phyloP scores from a whole-genome alignment of 305 asterid species.

The Fraxinus baroniana region DNA sequence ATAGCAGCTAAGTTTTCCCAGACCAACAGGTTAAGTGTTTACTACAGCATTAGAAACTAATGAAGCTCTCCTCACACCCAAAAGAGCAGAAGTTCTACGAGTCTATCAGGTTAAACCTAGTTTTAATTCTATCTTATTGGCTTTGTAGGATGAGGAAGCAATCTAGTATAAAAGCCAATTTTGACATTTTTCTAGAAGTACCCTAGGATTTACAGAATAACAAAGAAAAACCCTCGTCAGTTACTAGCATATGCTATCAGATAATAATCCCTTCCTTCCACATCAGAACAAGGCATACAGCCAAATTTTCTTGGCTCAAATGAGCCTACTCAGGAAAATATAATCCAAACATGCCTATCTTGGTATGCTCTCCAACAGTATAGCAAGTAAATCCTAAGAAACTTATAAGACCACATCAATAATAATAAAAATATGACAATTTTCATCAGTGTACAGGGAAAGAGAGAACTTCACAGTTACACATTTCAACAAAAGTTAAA shows the following conservation, averaged over 20 bases:
- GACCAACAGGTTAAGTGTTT: not conserved
- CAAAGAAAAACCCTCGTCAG: not conserved
- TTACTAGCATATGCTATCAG: not conserved
- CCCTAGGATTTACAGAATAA: not conserved
- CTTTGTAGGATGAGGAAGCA: constrained; percentile 1
- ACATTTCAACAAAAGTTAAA: constrained; percentile 8
- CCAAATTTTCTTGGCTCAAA: not conserved
- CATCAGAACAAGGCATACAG: not conserved
- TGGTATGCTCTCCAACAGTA: constrained; percentile 3
- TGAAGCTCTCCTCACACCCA: not conserved
- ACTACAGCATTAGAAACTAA: not conserved
- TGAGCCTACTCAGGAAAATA: not conserved
- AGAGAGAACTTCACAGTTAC: constrained; percentile 10
- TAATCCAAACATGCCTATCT: not conserved
- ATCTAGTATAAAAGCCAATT: not conserved
- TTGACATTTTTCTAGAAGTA: not conserved
- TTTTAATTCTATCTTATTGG: not conserved
- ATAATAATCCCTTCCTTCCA: not conserved
- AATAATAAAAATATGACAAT: not conserved
- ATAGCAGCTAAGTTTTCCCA: not conserved
- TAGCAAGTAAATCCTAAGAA: not conserved
- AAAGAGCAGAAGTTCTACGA: not conserved
- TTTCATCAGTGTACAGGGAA: not conserved
- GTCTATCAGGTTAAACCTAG: constrained; percentile 5
- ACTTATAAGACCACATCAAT: constrained; percentile 6